Evolutionary conservation across 176 grass and related monocot species (phyloP).

Genomic region (Carex littledalei): DNA sequence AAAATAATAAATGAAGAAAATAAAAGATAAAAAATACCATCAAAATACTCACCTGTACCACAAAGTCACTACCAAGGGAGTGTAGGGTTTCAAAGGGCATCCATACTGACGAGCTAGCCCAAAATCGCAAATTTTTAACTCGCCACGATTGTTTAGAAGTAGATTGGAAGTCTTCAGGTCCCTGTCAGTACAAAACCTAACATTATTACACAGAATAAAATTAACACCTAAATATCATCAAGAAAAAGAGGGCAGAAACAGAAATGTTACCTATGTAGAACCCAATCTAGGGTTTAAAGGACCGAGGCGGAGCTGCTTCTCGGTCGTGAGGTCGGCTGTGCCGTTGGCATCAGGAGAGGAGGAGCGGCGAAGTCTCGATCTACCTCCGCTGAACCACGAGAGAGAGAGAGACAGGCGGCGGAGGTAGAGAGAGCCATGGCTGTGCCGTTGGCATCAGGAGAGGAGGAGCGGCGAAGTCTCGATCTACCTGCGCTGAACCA

Average conservation of each 20-base stretch:
- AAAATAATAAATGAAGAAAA: constrained; percentile 5
- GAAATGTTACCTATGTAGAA: constrained; percentile 71
- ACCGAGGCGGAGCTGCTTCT: too few relatives aligned
- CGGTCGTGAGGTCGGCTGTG: too few relatives aligned
- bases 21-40: constrained; percentile 16
- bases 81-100: constrained; percentile 79
- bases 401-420: too few relatives aligned
- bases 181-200: constrained; percentile 30
- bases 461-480: too few relatives aligned
- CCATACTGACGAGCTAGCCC: constrained; percentile 93
- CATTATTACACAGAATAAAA: constrained; percentile 19
- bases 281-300: constrained; percentile 35
- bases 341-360: too few relatives aligned
- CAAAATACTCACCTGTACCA: constrained; percentile 65
- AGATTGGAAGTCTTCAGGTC: constrained; percentile 80
- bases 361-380: too few relatives aligned
- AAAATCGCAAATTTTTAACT: constrained; percentile 98
- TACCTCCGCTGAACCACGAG: too few relatives aligned
- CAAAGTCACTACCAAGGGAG: constrained; percentile 91
- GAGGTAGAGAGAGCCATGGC: too few relatives aligned
- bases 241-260: background rate
- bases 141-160: constrained; percentile 80
- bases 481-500: too few relatives aligned
- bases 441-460: too few relatives aligned
- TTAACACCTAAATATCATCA: constrained; percentile 6